Conservation (phyloP, 192 early-diverging fungal species). For the Coemansia sp. region DNA sequence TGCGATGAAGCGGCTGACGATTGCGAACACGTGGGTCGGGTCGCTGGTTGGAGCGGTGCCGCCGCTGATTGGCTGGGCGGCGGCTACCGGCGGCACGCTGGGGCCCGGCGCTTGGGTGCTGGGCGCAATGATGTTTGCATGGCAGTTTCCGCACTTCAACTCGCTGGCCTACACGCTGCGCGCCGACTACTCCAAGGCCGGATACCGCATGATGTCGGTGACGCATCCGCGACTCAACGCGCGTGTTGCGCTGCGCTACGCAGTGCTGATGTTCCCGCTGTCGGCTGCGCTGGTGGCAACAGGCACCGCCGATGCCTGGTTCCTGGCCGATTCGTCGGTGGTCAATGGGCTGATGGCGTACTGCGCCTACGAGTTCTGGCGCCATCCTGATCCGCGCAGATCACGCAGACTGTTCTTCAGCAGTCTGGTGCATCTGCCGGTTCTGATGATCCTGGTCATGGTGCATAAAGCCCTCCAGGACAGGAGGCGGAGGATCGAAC, state of each 20-base stretch:
- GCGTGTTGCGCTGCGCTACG: slow-evolving; percentile 82
- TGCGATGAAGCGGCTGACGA: slow-evolving; percentile 87
- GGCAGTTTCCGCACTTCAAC: slow-evolving; percentile 99
- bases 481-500: not conserved
- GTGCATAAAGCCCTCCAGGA: slow-evolving; percentile 71
- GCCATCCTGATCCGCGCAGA: slow-evolving; percentile 70
- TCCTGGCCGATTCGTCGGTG: slow-evolving; percentile 71
- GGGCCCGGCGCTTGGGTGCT: slow-evolving; percentile 81
- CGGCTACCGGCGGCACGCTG: slow-evolving; percentile 67
- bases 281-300: slow-evolving; percentile 59
- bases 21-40: slow-evolving; percentile 96
- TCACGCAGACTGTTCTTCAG: slow-evolving; percentile 91
- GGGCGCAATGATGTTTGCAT: slow-evolving; percentile 82
- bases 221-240: slow-evolving; percentile 86
- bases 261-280: slow-evolving; percentile 72
- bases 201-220: slow-evolving; percentile 94
- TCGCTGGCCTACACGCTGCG: slow-evolving; percentile 87
- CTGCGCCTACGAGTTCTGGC: slow-evolving; percentile 80
- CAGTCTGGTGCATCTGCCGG: slow-evolving; percentile 85
- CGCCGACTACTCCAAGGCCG: slow-evolving; percentile 94
- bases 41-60: slow-evolving; percentile 95
- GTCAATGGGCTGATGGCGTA: slow-evolving; percentile 75
- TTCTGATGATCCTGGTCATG: slow-evolving; percentile 86
- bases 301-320: slow-evolving; percentile 78
- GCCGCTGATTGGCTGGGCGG: slow-evolving; percentile 97